These are phyloP conservation scores for Pistacia integerrima DNA, from an alignment of 345 rosid species.

Conservation along the genomic window DNA sequence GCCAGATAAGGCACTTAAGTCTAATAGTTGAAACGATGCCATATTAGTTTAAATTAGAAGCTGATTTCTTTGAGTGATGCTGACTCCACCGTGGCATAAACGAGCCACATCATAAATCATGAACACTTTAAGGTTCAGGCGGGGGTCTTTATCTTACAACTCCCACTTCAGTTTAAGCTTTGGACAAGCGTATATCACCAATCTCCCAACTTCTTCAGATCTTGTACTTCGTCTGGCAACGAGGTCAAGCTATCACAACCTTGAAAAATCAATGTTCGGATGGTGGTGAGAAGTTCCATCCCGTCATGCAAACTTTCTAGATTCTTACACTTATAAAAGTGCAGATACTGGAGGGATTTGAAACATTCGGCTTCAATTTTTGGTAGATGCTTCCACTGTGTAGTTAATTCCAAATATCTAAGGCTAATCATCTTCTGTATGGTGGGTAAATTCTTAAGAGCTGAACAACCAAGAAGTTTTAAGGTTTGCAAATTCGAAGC, in stretches of 20 bases:
- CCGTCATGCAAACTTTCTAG: conserved; percentile 19
- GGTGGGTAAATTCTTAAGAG: conserved; percentile 26
- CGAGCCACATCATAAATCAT: no score
- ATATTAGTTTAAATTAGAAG: no score
- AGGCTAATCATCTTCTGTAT: conserved; percentile 26
- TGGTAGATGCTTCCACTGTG: conserved; percentile 19
- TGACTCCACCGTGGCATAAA: no score
- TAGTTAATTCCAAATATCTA: conserved; percentile 22
- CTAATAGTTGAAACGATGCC: no score
- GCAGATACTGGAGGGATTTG: conserved; percentile 21
- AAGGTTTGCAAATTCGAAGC: conserved; percentile 31
- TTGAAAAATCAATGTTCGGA: no score
- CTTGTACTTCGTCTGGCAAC: conserved; percentile 19
- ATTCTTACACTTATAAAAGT: conserved; percentile 19
- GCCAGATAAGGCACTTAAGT: no score
- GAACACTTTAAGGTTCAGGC: no score
- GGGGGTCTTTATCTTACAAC: no score
- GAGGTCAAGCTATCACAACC: conserved; percentile 8
- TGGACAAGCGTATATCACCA: conserved; percentile 22
- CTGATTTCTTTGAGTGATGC: no score
- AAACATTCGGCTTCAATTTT: conserved; percentile 22
- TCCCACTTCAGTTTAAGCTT: conserved; percentile 12
- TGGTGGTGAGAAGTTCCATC: background rate
- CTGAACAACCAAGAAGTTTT: conserved; percentile 8
- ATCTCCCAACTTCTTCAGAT: conserved; percentile 15